phyloP scores from a whole-genome alignment of 192 early-diverging fungal genomes.

The Coemansia sp. region DNA sequence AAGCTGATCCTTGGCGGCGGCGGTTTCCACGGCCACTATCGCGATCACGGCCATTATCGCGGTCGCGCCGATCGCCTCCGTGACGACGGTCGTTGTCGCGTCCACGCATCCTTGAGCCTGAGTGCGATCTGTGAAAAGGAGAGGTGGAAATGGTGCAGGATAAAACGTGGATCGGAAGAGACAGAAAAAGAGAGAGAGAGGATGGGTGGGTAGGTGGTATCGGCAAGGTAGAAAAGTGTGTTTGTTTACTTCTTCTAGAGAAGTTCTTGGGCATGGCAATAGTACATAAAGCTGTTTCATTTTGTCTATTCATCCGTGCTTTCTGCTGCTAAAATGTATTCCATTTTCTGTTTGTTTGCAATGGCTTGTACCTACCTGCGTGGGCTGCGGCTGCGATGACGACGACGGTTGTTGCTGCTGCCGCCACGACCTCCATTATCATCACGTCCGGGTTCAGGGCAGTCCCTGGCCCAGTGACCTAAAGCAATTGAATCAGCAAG shows the following conservation, averaged over 20 bases:
- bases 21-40: neutral
- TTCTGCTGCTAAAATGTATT: no score
- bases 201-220: neutral
- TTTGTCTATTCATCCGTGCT: no score
- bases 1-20: conserved; percentile 6
- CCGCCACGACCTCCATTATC: conserved; percentile 15
- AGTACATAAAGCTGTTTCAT: no score
- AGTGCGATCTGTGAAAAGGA: neutral
- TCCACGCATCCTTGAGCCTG: neutral
- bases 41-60: conserved; percentile 12
- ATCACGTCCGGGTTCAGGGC: conserved; percentile 16
- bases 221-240: neutral
- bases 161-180: neutral
- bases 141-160: neutral
- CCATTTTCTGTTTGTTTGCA: neutral
- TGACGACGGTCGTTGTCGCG: neutral
- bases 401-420: conserved; percentile 11
- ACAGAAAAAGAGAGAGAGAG: conserved; percentile 1
- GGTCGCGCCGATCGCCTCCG: conserved; percentile 11
- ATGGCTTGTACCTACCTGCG: conserved; percentile 32
- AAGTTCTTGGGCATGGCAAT: neutral
- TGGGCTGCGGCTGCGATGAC: conserved; percentile 36
- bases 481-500: conserved; percentile 2
- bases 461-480: conserved; percentile 55
- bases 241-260: neutral